These are phyloP conservation scores for Verticillium zaregamsianum DNA, from an alignment of 2,329 filamentous ascomycete species.

Conservation along the genomic window DNA sequence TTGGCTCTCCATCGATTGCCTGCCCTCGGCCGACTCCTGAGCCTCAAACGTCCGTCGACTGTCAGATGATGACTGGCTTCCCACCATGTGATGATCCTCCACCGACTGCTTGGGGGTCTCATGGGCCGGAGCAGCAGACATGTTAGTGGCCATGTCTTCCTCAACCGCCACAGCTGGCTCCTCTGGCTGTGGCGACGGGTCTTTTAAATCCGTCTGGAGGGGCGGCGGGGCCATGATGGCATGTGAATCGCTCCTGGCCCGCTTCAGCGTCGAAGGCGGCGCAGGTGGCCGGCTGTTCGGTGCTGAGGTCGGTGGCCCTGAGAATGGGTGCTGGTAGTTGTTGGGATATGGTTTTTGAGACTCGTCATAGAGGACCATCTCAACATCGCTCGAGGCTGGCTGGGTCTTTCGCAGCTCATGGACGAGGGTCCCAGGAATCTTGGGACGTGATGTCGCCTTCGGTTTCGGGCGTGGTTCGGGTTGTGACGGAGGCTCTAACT, in stretches of 20 bases:
- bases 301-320: background rate
- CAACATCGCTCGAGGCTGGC: constrained; percentile 8
- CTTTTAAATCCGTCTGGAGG: constrained; percentile 6
- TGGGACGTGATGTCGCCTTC: constrained; percentile 23
- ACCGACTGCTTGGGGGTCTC: background rate
- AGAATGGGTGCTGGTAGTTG: too few species aligned
- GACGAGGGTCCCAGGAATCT: constrained; percentile 35
- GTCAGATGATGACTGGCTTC: background rate
- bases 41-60: background rate
- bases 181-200: constrained; percentile 14
- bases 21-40: background rate
- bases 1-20: background rate
- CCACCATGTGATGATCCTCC: background rate
- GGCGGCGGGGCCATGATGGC: background rate
- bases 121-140: constrained; percentile 6
- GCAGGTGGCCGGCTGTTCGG: constrained; percentile 2
- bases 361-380: background rate
- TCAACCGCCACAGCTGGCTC: constrained; percentile 15
- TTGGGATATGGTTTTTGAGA: background rate
- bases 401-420: constrained; percentile 29
- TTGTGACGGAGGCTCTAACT: constrained; percentile 23
- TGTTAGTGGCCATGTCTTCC: constrained; percentile 2
- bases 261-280: background rate
- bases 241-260: constrained; percentile 2
- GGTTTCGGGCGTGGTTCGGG: constrained; percentile 21